Evolutionary conservation across 192 early-diverging fungal genomes (phyloP).

Genomic region (Gryganskiella cystojenkinii): DNA sequence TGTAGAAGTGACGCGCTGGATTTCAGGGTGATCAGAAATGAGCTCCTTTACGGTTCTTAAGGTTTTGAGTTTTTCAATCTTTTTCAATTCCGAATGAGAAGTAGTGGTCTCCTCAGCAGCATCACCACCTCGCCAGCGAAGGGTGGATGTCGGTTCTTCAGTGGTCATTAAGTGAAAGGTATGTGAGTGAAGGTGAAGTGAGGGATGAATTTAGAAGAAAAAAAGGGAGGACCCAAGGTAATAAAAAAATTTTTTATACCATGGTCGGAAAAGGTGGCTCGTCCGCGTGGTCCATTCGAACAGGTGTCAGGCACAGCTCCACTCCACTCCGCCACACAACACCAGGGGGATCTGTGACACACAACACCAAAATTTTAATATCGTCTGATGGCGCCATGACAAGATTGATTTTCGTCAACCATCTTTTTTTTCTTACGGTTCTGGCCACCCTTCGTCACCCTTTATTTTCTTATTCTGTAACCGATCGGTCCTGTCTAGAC

Average conservation of each 20-base stretch:
- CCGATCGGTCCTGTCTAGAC: too few relatives aligned
- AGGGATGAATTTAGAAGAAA: neutral
- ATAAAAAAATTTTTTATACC: neutral
- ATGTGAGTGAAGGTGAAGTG: neutral
- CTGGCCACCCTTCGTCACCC: too few relatives aligned
- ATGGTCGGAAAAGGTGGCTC: too few relatives aligned
- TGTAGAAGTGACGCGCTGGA: conserved; percentile 20
- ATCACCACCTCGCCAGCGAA: conserved; percentile 3
- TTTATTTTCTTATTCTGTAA: too few relatives aligned
- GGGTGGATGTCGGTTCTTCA: neutral
- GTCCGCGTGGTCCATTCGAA: too few relatives aligned
- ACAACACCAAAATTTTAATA: too few relatives aligned
- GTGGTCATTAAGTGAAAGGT: conserved; percentile 7
- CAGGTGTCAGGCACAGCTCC: too few relatives aligned
- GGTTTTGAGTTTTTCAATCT: conserved; percentile 10
- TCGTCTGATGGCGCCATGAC: too few relatives aligned
- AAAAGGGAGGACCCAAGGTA: neutral
- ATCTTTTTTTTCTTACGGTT: too few relatives aligned
- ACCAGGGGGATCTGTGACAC: too few relatives aligned
- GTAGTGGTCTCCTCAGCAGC: neutral
- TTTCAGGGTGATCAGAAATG: conserved; percentile 26
- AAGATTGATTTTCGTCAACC: too few relatives aligned
- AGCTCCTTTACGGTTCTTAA: conserved; percentile 12
- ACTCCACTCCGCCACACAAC: too few relatives aligned
- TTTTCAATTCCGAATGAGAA: neutral